Base-by-base conservation (phyloP, 495 filamentous ascomycete genomes). In the Xylaria flabelliformis region DNA sequence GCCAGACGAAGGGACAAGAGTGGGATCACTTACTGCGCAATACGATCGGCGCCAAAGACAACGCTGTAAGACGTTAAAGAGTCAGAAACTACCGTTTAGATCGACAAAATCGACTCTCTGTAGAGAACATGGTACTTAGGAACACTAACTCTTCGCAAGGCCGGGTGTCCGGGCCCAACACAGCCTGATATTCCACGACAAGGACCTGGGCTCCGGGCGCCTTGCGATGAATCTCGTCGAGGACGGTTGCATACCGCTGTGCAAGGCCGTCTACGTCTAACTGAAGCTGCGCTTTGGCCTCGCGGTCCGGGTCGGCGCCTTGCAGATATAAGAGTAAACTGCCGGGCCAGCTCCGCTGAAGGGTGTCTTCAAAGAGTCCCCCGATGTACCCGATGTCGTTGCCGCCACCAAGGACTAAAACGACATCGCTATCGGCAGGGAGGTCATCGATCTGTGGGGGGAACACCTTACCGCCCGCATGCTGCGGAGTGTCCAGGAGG, bases 361-460 rank as follows among this genome's bases (percentile, higher is more conserved):
- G 72, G 1, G 77, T 78, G 66, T 82, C 82, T n/a, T 76, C 74
- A 17, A 83, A 76, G 65, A 85, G 70, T 24, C 80, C 79, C 12
- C 80, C 80, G 64, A 84, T 82, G 71, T 86, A 86, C 2, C 78
- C 79, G 50, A 86, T 76, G 72, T 85, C 83, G 72, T 86, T 86
- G 21, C 84, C 83, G 50, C 84, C 84, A 63, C 74, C 80, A 12
- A 82, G 83, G 26, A 86, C 59, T 9, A 82, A 78, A 5, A 86
- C 77, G 32, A 85, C 76, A 71, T 85, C 79, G 7, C 75, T 75
- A 70, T 84, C 78, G 15, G 67, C 53, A 34, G 80, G 82, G 8
- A 86, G 58, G 9, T 73, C 74, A 15, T 77, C 50, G 42, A 85
- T 71, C 73, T 86, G 84, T 8, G 83, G 80, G 19, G 80, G 76